A percentile compares a stretch with the other conserved stretches of the same genome.
Evolutionary conservation across 768 basidiomycete species (phyloP).

Genomic region (Pulveroboletus frians): DNA sequence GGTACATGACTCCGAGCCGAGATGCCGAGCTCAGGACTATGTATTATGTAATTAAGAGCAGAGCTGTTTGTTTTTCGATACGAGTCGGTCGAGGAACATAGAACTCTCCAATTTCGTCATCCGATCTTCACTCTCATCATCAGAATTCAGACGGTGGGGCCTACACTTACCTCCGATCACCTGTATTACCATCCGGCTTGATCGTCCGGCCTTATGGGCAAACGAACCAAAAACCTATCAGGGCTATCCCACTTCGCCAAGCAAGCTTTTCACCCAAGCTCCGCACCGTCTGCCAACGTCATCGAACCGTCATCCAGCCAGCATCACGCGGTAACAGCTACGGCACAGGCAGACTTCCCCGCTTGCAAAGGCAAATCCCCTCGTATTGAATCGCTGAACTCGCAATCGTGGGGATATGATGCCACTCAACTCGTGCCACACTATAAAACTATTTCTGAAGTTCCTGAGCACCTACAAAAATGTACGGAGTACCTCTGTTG

Average conservation of each 20-base stretch:
- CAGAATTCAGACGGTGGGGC: too few relatives aligned
- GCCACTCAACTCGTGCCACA: slow-evolving; percentile 70
- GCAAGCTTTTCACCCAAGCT: slow-evolving; percentile 32
- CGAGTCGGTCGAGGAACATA: too few relatives aligned
- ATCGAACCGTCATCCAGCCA: background rate
- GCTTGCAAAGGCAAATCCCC: slow-evolving; percentile 12
- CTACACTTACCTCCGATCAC: too few relatives aligned
- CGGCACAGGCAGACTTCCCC: background rate
- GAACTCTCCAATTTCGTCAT: too few relatives aligned
- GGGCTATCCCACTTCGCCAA: slow-evolving; percentile 43
- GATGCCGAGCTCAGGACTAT: too few relatives aligned
- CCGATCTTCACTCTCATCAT: too few relatives aligned
- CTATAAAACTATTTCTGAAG: slow-evolving; percentile 58
- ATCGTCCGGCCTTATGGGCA: slow-evolving; percentile 29
- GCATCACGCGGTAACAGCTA: background rate
- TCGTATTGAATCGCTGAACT: slow-evolving; percentile 24
- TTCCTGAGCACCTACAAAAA: slow-evolving; percentile 76
- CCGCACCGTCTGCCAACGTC: background rate
- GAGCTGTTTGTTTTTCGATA: too few relatives aligned
- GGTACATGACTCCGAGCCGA: too few relatives aligned
- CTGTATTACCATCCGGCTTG: too few relatives aligned
- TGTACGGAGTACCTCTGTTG: slow-evolving; percentile 42
- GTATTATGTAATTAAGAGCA: too few relatives aligned
- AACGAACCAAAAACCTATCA: slow-evolving; percentile 36
- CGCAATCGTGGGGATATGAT: slow-evolving; percentile 47